A percentile compares a stretch with the other conserved stretches of the same genome.
Evolutionary conservation across 345 rosid species (phyloP).

Genomic region (Eucalyptus paniculata): DNA sequence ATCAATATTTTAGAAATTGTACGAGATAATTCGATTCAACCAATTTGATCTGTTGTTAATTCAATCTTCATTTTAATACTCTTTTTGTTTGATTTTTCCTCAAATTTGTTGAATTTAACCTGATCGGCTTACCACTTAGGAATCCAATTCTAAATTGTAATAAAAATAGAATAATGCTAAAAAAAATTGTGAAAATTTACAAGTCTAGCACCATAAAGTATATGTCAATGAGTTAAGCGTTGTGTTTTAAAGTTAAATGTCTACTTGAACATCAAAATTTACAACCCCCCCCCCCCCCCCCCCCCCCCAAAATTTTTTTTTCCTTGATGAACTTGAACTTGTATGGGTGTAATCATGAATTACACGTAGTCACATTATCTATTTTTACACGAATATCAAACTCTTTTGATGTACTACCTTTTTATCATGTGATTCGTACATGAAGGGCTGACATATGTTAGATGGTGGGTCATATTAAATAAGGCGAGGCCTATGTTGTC

Average conservation of each 20-base stretch:
- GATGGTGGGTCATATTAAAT: background rate
- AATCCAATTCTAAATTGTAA: background rate
- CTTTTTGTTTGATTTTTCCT: too few species aligned
- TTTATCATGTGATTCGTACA: background rate
- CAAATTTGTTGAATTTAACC: background rate
- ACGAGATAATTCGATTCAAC: background rate
- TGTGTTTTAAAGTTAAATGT: background rate
- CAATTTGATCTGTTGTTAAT: too few species aligned
- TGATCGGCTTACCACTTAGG: background rate
- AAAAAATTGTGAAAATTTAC: background rate
- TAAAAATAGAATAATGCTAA: background rate
- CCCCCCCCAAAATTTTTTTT: accelerated
- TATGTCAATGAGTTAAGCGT: background rate
- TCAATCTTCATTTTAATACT: background rate
- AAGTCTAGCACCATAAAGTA: background rate
- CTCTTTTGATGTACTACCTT: background rate
- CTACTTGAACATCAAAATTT: background rate
- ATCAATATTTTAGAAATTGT: too few species aligned
- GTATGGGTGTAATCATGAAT: background rate
- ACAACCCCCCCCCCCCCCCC: background rate
- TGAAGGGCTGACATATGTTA: background rate
- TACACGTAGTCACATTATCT: background rate
- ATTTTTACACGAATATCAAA: background rate
- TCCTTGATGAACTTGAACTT: background rate
- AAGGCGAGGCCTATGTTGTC: background rate